Evolutionary conservation across 2,329 filamentous ascomycete species (phyloP).

Genomic region (Botryosphaeria agaves): DNA sequence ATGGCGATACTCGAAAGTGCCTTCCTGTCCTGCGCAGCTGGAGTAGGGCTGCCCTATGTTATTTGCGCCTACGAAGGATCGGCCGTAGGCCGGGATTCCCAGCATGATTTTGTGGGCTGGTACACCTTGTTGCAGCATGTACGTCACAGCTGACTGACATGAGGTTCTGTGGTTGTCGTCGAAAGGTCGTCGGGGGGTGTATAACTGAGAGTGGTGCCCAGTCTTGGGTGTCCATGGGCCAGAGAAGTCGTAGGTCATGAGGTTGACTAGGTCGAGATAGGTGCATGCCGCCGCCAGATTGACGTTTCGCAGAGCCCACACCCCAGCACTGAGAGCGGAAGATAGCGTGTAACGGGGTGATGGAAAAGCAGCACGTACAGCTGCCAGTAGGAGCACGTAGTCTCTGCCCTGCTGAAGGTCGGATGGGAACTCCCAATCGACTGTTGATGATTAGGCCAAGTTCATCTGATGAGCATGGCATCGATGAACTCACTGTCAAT

Average conservation of each 20-base stretch:
- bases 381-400: constrained; percentile 51
- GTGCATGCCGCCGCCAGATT: constrained; percentile 43
- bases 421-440: constrained; percentile 66
- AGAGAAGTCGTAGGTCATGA: constrained; percentile 68
- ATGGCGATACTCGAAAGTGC: constrained; percentile 56
- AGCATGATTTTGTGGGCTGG: constrained; percentile 55
- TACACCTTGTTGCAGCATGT: constrained; percentile 48
- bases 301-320: constrained; percentile 50
- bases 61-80: constrained; percentile 51
- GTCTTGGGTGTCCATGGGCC: constrained; percentile 50
- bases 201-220: constrained; percentile 64
- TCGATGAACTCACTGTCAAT: constrained; percentile 47
- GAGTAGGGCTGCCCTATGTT: constrained; percentile 45
- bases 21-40: constrained; percentile 39
- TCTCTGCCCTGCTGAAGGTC: constrained; percentile 48
- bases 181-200: constrained; percentile 34
- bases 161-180: constrained; percentile 40
- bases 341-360: constrained; percentile 52
- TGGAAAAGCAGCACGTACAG: constrained; percentile 49
- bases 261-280: constrained; percentile 58
- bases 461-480: too few relatives aligned
- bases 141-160: constrained; percentile 47
- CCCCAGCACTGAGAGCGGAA: constrained; percentile 52
- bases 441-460: constrained; percentile 33
- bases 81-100: constrained; percentile 59